phyloP scores from a whole-genome alignment of 352 stramenopile genomes.

The Blastocystis sp. region DNA sequence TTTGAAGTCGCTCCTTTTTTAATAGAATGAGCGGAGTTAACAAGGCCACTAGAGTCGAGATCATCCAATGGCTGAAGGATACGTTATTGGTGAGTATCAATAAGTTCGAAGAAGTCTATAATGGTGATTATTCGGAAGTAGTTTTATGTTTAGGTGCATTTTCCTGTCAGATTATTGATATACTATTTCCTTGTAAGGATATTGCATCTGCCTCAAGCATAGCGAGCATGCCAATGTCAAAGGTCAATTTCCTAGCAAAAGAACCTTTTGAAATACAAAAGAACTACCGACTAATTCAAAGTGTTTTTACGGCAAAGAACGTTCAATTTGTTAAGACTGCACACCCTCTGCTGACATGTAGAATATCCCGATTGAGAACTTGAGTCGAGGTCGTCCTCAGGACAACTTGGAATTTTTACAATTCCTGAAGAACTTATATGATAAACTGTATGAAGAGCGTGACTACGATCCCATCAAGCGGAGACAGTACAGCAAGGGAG shows the following conservation, averaged over 20 bases:
- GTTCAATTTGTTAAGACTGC: constrained; percentile 4
- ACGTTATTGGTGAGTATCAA: background rate
- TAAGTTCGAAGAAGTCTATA: constrained; percentile 16
- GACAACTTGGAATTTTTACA: constrained; percentile 48
- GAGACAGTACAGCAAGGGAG: background rate
- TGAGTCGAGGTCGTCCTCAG: constrained; percentile 2
- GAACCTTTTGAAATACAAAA: constrained; percentile 30
- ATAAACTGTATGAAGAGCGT: background rate
- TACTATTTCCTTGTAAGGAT: constrained; percentile 21
- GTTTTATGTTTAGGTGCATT: background rate
- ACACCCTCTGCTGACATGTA: background rate
- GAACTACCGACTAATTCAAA: constrained; percentile 42
- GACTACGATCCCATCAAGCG: constrained; percentile 13
- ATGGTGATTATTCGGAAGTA: background rate
- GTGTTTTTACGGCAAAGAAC: background rate
- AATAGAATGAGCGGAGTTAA: background rate
- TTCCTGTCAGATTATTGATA: constrained; percentile 35
- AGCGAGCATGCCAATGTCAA: constrained; percentile 17
- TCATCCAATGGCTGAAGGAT: constrained; percentile 30
- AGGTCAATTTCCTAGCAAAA: constrained; percentile 16
- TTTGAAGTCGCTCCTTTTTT: background rate
- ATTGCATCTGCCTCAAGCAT: background rate
- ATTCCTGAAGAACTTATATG: constrained; percentile 20
- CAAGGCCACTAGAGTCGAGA: background rate
- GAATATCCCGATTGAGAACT: constrained; percentile 18